A percentile compares a stretch with the other conserved stretches of the same genome.
phyloP scores from a whole-genome alignment of 1,284 basidiomycete genomes.

The Cutaneotrichosporon cutaneum region DNA sequence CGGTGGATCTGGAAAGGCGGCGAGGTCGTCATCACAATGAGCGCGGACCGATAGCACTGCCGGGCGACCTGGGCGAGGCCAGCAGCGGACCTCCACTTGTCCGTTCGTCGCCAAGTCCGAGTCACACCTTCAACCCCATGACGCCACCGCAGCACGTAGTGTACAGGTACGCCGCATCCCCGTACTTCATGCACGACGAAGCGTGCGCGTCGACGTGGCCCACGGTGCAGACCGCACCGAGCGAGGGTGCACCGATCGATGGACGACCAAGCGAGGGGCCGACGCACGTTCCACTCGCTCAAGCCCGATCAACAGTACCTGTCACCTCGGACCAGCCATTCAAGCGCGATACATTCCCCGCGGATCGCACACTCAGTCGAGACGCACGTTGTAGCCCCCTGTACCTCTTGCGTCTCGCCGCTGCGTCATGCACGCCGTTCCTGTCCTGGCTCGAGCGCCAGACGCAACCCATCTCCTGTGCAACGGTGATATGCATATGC shows the following conservation, averaged over 20 bases:
- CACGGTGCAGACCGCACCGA: too few relatives aligned
- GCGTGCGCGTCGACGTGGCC: too few relatives aligned
- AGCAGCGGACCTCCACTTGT: background rate
- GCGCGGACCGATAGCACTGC: background rate
- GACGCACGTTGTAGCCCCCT: background rate
- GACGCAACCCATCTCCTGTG: background rate
- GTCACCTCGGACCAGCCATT: background rate
- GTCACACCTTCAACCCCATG: too few relatives aligned
- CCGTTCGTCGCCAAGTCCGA: too few relatives aligned
- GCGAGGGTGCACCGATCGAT: too few relatives aligned
- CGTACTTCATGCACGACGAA: too few relatives aligned
- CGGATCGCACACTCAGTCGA: background rate
- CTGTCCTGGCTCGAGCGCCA: background rate
- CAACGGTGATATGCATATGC: conserved; percentile 24
- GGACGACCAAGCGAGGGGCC: background rate
- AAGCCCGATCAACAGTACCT: background rate
- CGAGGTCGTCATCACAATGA: background rate
- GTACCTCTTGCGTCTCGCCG: background rate
- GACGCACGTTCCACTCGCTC: background rate
- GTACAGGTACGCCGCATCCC: too few relatives aligned
- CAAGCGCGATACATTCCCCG: too few relatives aligned
- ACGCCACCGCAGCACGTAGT: too few relatives aligned
- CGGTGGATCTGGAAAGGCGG: background rate
- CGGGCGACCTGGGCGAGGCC: too few relatives aligned
- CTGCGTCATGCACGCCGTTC: background rate